phyloP scores from a whole-genome alignment of 768 basidiomycete species.

The Hemileccinum impolitum region DNA sequence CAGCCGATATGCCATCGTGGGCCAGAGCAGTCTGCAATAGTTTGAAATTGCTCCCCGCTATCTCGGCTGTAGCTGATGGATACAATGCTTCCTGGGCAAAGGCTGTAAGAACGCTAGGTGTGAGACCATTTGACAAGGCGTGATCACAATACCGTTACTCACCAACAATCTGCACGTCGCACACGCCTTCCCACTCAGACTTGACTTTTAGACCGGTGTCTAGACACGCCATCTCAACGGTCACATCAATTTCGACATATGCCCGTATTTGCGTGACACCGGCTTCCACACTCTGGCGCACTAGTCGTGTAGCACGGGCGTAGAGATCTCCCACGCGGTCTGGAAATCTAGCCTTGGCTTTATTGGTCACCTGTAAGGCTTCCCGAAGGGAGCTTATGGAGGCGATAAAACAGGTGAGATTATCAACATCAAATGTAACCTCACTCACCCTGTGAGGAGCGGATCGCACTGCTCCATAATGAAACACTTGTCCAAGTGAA shows the following conservation, averaged over 20 bases:
- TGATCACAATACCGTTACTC: not conserved
- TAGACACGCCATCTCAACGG: constrained; percentile 53
- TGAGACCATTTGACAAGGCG: not conserved
- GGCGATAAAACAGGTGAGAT: constrained; percentile 1
- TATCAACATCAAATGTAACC: not conserved
- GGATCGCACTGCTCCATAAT: constrained; percentile 53
- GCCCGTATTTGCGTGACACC: constrained; percentile 67
- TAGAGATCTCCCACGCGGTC: constrained; percentile 44
- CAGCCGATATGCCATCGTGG: constrained; percentile 41
- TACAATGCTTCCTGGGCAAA: constrained; percentile 65
- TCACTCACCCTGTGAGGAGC: constrained; percentile 48
- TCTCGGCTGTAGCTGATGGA: constrained; percentile 28
- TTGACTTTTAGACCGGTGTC: constrained; percentile 48
- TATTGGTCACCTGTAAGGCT: constrained; percentile 50
- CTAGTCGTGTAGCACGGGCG: constrained; percentile 48
- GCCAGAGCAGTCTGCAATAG: constrained; percentile 43
- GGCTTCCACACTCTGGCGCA: constrained; percentile 53
- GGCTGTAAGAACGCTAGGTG: constrained; percentile 30
- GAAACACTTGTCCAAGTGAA: constrained; percentile 70
- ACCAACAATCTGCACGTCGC: constrained; percentile 61
- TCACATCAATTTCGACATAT: constrained; percentile 62
- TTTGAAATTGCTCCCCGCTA: constrained; percentile 43
- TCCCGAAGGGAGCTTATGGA: constrained; percentile 49
- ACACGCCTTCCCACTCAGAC: constrained; percentile 41
- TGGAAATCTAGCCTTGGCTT: constrained; percentile 50